A percentile compares a stretch with the other conserved stretches of the same genome.
phyloP scores from a whole-genome alignment of 352 stramenopile species.

The Pythium volutum region DNA sequence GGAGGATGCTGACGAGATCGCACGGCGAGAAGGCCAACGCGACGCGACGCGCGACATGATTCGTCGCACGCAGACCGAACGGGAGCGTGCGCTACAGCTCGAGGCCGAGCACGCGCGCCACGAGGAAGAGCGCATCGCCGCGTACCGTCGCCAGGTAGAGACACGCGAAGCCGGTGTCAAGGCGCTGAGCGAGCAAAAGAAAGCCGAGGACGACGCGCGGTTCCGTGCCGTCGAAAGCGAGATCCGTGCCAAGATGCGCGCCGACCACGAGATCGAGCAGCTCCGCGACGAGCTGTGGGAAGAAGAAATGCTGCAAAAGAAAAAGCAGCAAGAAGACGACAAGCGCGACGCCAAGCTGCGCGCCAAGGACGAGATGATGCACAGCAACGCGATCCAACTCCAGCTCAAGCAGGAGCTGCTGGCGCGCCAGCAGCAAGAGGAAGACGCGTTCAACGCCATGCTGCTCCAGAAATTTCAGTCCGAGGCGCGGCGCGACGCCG shows the following conservation, averaged over 20 bases:
- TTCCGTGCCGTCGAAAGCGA: conserved; percentile 82
- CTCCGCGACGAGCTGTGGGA: conserved; percentile 92
- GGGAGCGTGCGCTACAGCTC: conserved; percentile 27
- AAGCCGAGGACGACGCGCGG: conserved; percentile 60
- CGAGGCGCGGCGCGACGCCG: conserved; percentile 62
- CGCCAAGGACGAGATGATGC: conserved; percentile 85
- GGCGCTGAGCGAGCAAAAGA: conserved; percentile 70
- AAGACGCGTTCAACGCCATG: conserved; percentile 70
- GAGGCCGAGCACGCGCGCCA: conserved; percentile 31
- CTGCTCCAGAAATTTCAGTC: conserved; percentile 59
- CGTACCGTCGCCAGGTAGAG: conserved; percentile 49
- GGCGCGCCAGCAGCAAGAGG: conserved; percentile 51
- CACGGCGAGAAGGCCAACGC: conserved; percentile 52
- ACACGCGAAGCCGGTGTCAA: conserved; percentile 39
- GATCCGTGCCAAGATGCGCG: conserved; percentile 73
- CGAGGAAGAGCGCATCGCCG: conserved; percentile 46
- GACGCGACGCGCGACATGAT: conserved; percentile 61
- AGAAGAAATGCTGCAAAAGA: conserved; percentile 84
- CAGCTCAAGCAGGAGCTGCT: conserved; percentile 54
- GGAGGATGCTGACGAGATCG: conserved; percentile 81
- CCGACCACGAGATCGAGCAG: conserved; percentile 86
- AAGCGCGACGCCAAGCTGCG: conserved; percentile 60
- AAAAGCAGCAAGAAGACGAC: conserved; percentile 66
- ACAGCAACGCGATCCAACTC: conserved; percentile 73
- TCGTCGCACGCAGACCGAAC: conserved; percentile 41